These are phyloP conservation scores for Microdochium paspali DNA, from an alignment of 2,329 filamentous ascomycete genomes.

Conservation along the genomic window DNA sequence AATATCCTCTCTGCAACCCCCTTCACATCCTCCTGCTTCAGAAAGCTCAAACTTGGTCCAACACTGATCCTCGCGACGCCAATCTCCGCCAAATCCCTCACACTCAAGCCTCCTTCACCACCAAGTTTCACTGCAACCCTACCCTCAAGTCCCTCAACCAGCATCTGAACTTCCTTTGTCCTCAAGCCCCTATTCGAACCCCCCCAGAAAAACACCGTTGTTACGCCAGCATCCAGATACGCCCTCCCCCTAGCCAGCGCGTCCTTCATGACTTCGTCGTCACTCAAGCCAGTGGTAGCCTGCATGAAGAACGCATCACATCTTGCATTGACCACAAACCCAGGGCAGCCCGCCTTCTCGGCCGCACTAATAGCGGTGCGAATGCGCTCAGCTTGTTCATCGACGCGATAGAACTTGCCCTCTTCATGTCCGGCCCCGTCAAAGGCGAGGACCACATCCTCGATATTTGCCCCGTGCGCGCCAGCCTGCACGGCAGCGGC, in stretches of 20 bases:
- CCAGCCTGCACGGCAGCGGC: constrained; percentile 35
- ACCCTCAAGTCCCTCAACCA: constrained; percentile 39
- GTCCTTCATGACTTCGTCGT: constrained; percentile 30
- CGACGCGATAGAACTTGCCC: constrained; percentile 23
- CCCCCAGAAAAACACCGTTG: constrained; percentile 53
- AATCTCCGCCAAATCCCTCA: constrained; percentile 32
- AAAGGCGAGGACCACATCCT: constrained; percentile 33
- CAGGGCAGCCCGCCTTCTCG: constrained; percentile 34
- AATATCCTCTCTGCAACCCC: constrained; percentile 21
- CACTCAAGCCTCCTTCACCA: constrained; percentile 27
- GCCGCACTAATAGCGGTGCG: constrained; percentile 30
- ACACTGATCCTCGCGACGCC: constrained; percentile 47
- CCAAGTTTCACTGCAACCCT: constrained; percentile 37
- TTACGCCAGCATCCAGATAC: constrained; percentile 49
- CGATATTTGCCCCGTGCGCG: constrained; percentile 49
- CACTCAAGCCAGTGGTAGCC: constrained; percentile 13
- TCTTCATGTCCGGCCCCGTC: constrained; percentile 4
- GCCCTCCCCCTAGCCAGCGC: constrained; percentile 42
- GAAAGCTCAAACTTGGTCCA: constrained; percentile 34
- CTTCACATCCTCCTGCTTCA: constrained; percentile 28
- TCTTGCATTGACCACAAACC: constrained; percentile 49
- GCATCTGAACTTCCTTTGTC: constrained; percentile 31
- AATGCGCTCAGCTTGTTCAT: constrained; percentile 39
- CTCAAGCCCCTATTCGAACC: constrained; percentile 30
- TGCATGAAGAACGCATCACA: constrained; percentile 39